Evolutionary conservation across 2,329 filamentous ascomycete species (phyloP).

Genomic region (Magnaporthales sp.): DNA sequence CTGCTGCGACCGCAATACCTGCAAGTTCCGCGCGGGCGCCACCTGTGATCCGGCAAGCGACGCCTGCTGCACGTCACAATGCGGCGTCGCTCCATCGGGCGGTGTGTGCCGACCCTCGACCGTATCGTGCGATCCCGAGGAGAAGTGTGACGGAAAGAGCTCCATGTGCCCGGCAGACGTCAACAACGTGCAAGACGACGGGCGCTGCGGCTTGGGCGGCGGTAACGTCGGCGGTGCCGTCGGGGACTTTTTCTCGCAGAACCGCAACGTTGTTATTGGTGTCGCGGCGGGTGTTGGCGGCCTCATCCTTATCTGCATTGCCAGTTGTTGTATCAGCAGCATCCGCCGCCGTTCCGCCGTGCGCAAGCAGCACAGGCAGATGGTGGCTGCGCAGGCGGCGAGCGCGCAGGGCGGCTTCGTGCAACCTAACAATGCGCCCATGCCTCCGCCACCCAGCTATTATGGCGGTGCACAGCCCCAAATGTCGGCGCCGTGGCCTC

Average conservation of each 20-base stretch:
- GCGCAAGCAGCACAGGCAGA: conserved; percentile 1
- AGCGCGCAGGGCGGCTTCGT: background rate
- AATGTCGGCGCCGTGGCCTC: background rate
- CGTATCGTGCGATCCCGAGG: conserved; percentile 75
- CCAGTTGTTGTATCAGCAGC: conserved; percentile 56
- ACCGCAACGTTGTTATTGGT: conserved; percentile 78
- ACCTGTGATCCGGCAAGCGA: conserved; percentile 78
- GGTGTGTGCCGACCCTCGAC: conserved; percentile 75
- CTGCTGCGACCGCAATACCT: conserved; percentile 82
- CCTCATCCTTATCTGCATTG: conserved; percentile 61
- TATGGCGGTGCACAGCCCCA: background rate
- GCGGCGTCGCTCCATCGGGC: conserved; percentile 55
- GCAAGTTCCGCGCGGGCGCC: conserved; percentile 67
- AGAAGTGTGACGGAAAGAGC: conserved; percentile 67
- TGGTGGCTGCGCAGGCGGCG: conserved; percentile 2
- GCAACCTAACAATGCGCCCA: background rate
- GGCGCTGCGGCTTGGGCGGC: conserved; percentile 49
- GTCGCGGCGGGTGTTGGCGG: conserved; percentile 65
- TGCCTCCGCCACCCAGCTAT: conserved; percentile 1
- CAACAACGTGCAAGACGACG: conserved; percentile 66
- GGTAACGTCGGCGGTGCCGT: conserved; percentile 45
- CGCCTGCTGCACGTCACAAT: conserved; percentile 64
- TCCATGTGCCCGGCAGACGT: conserved; percentile 68
- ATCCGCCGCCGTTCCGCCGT: conserved; percentile 29
- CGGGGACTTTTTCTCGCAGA: conserved; percentile 64